These are phyloP conservation scores for Biscutella laevigata DNA, from an alignment of 441 rosid species.

Conservation along the genomic window DNA sequence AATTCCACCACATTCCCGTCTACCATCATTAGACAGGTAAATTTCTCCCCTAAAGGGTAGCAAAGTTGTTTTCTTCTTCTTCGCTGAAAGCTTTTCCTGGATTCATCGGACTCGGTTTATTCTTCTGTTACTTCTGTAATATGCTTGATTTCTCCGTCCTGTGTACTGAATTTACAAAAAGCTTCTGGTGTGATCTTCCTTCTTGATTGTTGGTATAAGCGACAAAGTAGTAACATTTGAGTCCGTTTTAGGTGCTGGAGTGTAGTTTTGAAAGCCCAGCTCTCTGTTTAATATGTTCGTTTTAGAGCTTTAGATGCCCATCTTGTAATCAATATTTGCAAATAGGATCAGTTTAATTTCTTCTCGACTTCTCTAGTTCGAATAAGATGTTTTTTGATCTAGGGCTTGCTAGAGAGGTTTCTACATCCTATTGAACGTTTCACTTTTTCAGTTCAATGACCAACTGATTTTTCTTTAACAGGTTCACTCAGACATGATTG, in stretches of 20 bases:
- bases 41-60: neutral
- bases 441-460: slow-evolving; percentile 2
- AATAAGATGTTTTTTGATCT: neutral
- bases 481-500: slow-evolving; percentile 34
- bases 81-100: neutral
- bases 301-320: neutral
- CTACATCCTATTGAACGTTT: too few relatives aligned
- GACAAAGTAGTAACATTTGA: neutral
- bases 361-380: neutral
- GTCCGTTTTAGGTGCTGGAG: neutral
- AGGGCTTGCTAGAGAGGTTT: neutral
- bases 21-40: slow-evolving; percentile 52
- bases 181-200: neutral
- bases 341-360: neutral
- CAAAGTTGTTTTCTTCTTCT: neutral
- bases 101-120: neutral
- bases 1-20: slow-evolving; percentile 43
- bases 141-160: neutral
- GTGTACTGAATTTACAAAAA: neutral
- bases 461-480: slow-evolving; percentile 20
- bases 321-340: neutral
- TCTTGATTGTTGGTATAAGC: neutral
- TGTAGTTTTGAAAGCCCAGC: neutral
- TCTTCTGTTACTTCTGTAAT: neutral
- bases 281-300: neutral